Conservation (phyloP, 176 grass and related monocot genomes). For the Secale cereale region DNA sequence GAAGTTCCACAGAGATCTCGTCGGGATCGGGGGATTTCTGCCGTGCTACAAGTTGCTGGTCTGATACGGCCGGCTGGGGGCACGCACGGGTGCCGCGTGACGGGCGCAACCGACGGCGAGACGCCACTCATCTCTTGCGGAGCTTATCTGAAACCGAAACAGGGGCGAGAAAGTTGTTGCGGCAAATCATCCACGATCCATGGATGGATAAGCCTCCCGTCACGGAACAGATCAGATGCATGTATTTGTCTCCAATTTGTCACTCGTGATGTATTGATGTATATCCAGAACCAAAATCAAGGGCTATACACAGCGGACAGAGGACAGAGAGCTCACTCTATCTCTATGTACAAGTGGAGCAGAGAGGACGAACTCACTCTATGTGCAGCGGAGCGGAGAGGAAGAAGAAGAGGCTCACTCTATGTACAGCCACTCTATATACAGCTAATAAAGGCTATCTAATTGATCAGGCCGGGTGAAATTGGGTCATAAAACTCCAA, state of each 20-base stretch:
- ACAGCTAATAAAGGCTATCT: not conserved
- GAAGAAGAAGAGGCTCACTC: not conserved
- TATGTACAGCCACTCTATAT: not conserved
- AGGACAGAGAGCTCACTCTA: too few relatives aligned
- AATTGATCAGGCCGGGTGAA: not conserved
- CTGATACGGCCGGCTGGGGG: not conserved
- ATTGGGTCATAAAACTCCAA: conserved; percentile 14
- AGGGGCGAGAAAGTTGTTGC: not conserved
- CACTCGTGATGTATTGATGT: not conserved
- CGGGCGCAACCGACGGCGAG: not conserved
- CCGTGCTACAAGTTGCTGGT: not conserved
- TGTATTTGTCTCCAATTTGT: conserved; percentile 4
- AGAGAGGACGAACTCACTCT: too few relatives aligned
- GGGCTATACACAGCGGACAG: not conserved
- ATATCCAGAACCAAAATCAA: not conserved
- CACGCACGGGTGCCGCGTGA: conserved; percentile 29
- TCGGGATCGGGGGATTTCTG: not conserved
- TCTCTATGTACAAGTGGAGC: too few relatives aligned
- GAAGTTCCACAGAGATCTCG: not conserved
- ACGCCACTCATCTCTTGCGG: not conserved
- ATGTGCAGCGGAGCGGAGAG: too few relatives aligned
- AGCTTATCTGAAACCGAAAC: conserved; percentile 9
- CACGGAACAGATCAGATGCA: not conserved
- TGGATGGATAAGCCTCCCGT: not conserved
- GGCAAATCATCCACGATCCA: not conserved